Percentiles rank a stretch among this genome's conserved stretches.
These are phyloP conservation scores for Xylariaceae sp. DNA, from an alignment of 2,329 filamentous ascomycete genomes.

Conservation along the genomic window DNA sequence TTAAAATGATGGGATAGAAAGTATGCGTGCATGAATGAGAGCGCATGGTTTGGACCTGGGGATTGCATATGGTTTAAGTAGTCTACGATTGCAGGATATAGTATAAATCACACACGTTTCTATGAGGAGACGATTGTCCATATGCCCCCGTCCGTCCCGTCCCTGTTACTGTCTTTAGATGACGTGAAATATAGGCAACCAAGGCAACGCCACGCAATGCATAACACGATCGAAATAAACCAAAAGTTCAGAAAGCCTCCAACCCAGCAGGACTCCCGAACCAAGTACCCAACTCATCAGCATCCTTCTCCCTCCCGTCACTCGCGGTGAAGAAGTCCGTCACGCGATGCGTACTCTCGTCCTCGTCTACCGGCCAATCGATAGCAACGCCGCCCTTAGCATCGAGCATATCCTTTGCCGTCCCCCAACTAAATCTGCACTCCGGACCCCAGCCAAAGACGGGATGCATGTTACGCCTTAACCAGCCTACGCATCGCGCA, in stretches of 20 bases:
- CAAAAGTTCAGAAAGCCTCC: conserved; percentile 61
- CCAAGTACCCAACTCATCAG: conserved; percentile 73
- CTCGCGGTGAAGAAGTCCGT: conserved; percentile 68
- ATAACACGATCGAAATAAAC: conserved; percentile 16
- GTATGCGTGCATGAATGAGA: conserved; percentile 10
- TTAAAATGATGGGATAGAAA: conserved; percentile 28
- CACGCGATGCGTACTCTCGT: conserved; percentile 64
- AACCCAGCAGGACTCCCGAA: conserved; percentile 71
- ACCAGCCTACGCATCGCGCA: conserved; percentile 73
- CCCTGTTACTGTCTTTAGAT: conserved; percentile 14
- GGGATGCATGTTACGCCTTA: conserved; percentile 84
- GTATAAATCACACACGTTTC: conserved; percentile 23
- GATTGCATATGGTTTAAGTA: background rate
- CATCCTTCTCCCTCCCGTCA: conserved; percentile 43
- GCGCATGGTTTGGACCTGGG: background rate
- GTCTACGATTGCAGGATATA: conserved; percentile 24
- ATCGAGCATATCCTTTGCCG: conserved; percentile 89
- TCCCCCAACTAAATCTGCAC: conserved; percentile 94
- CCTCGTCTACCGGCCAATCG: conserved; percentile 79
- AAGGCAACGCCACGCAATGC: too few species aligned
- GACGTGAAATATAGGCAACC: conserved; percentile 12
- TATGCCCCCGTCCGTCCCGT: conserved; percentile 10
- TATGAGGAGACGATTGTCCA: conserved; percentile 12
- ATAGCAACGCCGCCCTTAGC: conserved; percentile 69
- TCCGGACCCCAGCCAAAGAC: conserved; percentile 94